phyloP scores from a whole-genome alignment of 306 rosid genomes.

The Aeschynomene evenia region DNA sequence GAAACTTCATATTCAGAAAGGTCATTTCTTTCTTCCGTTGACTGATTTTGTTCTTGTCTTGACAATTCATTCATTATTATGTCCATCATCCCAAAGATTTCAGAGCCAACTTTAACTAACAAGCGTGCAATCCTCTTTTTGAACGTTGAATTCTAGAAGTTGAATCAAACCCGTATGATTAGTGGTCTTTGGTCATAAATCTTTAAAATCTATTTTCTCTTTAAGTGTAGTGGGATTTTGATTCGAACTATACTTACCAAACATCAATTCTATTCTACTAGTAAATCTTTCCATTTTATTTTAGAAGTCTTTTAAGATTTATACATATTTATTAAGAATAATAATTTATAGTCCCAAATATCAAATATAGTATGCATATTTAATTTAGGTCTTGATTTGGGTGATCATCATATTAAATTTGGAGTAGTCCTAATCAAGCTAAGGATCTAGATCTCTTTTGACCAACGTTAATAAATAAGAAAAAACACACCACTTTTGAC shows the following conservation, averaged over 20 bases:
- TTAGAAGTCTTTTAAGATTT: too few relatives aligned
- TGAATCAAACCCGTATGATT: background rate
- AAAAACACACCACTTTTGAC: background rate
- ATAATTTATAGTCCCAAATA: background rate
- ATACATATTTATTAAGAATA: too few relatives aligned
- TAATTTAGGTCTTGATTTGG: background rate
- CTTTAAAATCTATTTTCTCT: background rate
- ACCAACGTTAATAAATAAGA: background rate
- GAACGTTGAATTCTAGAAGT: background rate
- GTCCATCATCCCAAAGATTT: background rate
- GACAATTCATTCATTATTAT: too few relatives aligned
- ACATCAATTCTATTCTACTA: background rate
- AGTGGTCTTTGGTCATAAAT: background rate
- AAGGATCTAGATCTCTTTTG: background rate
- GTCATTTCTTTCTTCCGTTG: background rate
- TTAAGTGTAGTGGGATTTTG: background rate
- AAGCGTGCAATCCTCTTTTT: constrained; percentile 4
- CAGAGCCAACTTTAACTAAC: background rate
- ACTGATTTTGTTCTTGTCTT: background rate
- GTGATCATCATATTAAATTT: background rate
- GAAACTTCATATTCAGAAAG: background rate
- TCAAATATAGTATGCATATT: background rate
- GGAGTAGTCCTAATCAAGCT: constrained; percentile 15
- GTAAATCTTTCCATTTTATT: too few relatives aligned
- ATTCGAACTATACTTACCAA: background rate